Percentiles rank a stretch among this genome's conserved stretches.
Evolutionary conservation across 306 rosid genomes (phyloP).

Genomic region (Gleditsia sinensis): DNA sequence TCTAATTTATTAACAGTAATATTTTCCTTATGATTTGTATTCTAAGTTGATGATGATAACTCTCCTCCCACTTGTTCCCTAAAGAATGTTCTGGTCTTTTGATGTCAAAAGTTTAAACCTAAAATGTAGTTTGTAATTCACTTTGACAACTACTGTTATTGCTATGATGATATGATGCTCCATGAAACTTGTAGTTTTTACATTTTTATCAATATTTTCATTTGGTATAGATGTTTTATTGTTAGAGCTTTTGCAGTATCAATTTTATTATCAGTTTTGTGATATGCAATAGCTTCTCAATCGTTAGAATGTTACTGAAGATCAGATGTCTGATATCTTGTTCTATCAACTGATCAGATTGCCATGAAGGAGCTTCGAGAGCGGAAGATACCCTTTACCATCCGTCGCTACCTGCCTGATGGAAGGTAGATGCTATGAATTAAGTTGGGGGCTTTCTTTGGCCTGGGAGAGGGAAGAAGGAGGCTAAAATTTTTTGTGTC

Average conservation of each 20-base stretch:
- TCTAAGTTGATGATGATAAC: not conserved
- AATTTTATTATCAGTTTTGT: not conserved
- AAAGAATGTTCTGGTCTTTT: not conserved
- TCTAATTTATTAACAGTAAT: not conserved
- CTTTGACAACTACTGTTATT: not conserved
- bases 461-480: not conserved
- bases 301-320: not conserved
- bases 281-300: not conserved
- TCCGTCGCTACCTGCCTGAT: slow-evolving; percentile 94
- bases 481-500: not conserved
- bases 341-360: slow-evolving; percentile 50
- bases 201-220: not conserved
- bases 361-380: slow-evolving; percentile 98
- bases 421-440: slow-evolving; percentile 63
- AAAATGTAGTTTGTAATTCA: not conserved
- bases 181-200: not conserved
- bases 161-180: not conserved
- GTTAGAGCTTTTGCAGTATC: not conserved
- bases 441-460: not conserved
- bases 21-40: not conserved
- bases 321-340: slow-evolving; percentile 19
- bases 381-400: slow-evolving; percentile 93
- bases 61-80: not conserved
- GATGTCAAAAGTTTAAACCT: not conserved
- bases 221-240: no score